Percentiles rank a stretch among this genome's conserved stretches.
Conservation (phyloP, 2,329 filamentous ascomycete genomes). For the Achaetomium macrosporum region DNA sequence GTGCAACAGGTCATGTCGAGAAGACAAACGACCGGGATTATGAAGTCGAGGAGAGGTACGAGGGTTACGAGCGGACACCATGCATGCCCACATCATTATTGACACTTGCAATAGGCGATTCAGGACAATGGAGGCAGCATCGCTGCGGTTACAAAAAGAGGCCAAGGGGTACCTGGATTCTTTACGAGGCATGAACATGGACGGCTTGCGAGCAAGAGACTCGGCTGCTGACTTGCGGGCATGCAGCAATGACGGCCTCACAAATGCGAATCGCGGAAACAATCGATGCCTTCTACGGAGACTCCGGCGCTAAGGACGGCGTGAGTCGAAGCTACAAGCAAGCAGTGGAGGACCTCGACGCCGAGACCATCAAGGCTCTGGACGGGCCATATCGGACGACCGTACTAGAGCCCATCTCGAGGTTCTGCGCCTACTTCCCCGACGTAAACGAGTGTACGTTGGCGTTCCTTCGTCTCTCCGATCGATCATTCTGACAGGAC, state of each 20-base stretch:
- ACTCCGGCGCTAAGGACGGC: constrained; percentile 88
- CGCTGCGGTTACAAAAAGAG: constrained; percentile 89
- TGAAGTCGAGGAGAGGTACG: constrained; percentile 87
- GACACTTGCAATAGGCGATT: constrained; percentile 61
- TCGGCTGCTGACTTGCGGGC: constrained; percentile 3
- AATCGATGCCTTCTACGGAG: constrained; percentile 98
- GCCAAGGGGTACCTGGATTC: constrained; percentile 97
- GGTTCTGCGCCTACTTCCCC: constrained; percentile 97
- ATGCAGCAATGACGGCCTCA: constrained; percentile 88
- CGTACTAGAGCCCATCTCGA: constrained; percentile 88
- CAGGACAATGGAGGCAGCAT: constrained; percentile 93
- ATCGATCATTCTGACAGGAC: not conserved
- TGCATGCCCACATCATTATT: not conserved
- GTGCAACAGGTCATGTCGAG: constrained; percentile 74
- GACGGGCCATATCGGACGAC: constrained; percentile 93
- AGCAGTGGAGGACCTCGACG: constrained; percentile 93
- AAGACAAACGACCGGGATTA: constrained; percentile 98
- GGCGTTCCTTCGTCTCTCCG: not conserved
- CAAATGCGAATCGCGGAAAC: constrained; percentile 99
- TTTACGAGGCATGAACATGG: constrained; percentile 59
- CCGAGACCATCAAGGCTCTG: constrained; percentile 96
- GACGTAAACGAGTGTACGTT: constrained; percentile 90
- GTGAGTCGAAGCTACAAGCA: constrained; percentile 97
- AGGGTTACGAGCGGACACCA: not conserved
- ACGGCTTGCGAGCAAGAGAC: not conserved